Evolutionary conservation across 2,329 filamentous ascomycete genomes (phyloP).

Genomic region (Cercospora sp.): DNA sequence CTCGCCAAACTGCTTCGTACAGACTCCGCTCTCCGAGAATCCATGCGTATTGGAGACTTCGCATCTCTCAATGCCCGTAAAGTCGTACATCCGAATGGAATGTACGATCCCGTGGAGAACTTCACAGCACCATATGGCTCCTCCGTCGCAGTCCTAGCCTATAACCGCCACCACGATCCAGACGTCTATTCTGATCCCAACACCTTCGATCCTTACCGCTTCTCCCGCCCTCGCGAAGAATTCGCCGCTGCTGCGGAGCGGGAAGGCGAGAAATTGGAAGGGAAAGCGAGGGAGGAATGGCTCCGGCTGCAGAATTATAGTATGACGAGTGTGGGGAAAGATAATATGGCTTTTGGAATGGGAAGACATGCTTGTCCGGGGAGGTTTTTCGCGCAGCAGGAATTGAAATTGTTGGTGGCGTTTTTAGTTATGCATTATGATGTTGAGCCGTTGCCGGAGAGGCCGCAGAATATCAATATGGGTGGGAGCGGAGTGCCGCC

Average conservation of each 20-base stretch:
- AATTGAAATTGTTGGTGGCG: slow-evolving; percentile 39
- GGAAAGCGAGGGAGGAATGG: slow-evolving; percentile 15
- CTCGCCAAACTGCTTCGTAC: slow-evolving; percentile 31
- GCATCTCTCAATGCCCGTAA: slow-evolving; percentile 29
- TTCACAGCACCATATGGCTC: slow-evolving; percentile 31
- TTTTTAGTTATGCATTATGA: slow-evolving; percentile 43
- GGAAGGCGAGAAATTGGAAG: slow-evolving; percentile 8
- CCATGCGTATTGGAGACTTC: slow-evolving; percentile 34
- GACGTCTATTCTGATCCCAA: slow-evolving; percentile 33
- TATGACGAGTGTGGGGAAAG: slow-evolving; percentile 33
- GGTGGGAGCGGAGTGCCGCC: slow-evolving; percentile 8
- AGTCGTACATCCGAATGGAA: slow-evolving; percentile 32
- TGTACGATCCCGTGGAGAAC: slow-evolving; percentile 28
- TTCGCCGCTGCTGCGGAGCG: slow-evolving; percentile 22
- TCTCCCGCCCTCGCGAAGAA: slow-evolving; percentile 29
- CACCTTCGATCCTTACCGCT: slow-evolving; percentile 37
- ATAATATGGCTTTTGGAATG: slow-evolving; percentile 36
- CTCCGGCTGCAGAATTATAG: slow-evolving; percentile 30
- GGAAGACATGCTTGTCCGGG: slow-evolving; percentile 41
- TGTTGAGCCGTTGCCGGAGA: slow-evolving; percentile 29
- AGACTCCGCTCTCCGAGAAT: slow-evolving; percentile 38
- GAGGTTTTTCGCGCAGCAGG: slow-evolving; percentile 31
- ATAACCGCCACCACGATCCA: slow-evolving; percentile 34
- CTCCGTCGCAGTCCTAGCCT: slow-evolving; percentile 25
- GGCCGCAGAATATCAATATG: slow-evolving; percentile 7